A percentile compares a stretch with the other conserved stretches of the same genome.
Conservation (phyloP, 78 protist species). For the Planoprotostelium fungivorum region DNA sequence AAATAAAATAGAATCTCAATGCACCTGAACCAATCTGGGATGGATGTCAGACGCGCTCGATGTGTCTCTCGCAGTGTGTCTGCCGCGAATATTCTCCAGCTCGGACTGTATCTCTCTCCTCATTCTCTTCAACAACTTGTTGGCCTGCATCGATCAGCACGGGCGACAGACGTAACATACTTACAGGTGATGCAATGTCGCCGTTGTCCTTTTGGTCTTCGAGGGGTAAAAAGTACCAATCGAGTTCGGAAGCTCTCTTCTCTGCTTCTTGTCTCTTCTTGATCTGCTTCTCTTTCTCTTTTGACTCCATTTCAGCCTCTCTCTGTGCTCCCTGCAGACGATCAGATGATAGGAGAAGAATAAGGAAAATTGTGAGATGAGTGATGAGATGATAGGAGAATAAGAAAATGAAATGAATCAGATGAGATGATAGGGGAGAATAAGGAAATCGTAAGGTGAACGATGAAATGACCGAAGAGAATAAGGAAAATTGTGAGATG, state of each 20-base stretch:
- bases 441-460: no score
- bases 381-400: background rate
- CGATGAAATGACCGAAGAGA: no score
- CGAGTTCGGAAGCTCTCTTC: background rate
- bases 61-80: background rate
- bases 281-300: background rate
- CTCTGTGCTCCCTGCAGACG: background rate
- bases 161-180: background rate
- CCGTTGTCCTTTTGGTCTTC: background rate
- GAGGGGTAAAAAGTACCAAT: background rate
- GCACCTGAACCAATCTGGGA: background rate
- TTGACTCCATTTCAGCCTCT: background rate
- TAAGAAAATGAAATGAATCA: no score
- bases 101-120: background rate
- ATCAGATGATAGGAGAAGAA: no score
- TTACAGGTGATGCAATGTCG: background rate
- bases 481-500: no score
- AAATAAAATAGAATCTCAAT: no score
- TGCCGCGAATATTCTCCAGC: background rate
- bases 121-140: background rate
- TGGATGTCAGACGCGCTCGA: background rate
- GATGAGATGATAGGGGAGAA: no score
- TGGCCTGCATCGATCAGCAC: background rate
- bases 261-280: background rate
- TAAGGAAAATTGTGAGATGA: no score